A percentile compares a stretch with the other conserved stretches of the same genome.
phyloP scores from a whole-genome alignment of 2,329 filamentous ascomycete species.

The Pseudogymnoascus sp. region DNA sequence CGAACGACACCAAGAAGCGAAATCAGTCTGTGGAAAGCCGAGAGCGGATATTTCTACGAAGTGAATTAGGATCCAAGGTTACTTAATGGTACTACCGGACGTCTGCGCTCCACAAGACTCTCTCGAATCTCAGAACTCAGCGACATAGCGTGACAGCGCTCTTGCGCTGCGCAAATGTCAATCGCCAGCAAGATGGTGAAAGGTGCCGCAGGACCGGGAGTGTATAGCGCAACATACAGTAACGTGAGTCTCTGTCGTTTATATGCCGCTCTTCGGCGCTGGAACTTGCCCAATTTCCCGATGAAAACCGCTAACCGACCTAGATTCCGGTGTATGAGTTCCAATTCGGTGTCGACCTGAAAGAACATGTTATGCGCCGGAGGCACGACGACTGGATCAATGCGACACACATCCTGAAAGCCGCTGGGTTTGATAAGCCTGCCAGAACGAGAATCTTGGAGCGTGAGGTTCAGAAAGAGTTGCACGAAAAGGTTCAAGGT shows the following conservation, averaged over 20 bases:
- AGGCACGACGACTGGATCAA: slow-evolving; percentile 96
- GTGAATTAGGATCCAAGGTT: neutral
- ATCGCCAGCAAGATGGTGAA: slow-evolving; percentile 27
- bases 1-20: neutral
- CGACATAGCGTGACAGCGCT: neutral
- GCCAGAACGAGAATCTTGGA: slow-evolving; percentile 91
- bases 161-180: slow-evolving; percentile 3
- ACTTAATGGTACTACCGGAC: neutral
- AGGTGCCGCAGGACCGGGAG: slow-evolving; percentile 29
- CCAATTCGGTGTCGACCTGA: slow-evolving; percentile 71
- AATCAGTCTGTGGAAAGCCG: neutral
- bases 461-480: slow-evolving; percentile 91
- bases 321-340: slow-evolving; percentile 94
- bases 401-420: slow-evolving; percentile 97
- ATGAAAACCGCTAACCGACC: slow-evolving; percentile 14
- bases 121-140: neutral
- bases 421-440: slow-evolving; percentile 95
- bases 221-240: slow-evolving; percentile 65
- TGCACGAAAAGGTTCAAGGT: slow-evolving; percentile 96
- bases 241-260: slow-evolving; percentile 43
- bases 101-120: neutral
- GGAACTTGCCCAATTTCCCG: slow-evolving; percentile 13
- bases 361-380: slow-evolving; percentile 91
- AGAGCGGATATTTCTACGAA: slow-evolving; percentile 5
- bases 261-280: neutral